A percentile compares a stretch with the other conserved stretches of the same genome.
Conservation (phyloP, 345 rosid species). For the Alliaria petiolata region DNA sequence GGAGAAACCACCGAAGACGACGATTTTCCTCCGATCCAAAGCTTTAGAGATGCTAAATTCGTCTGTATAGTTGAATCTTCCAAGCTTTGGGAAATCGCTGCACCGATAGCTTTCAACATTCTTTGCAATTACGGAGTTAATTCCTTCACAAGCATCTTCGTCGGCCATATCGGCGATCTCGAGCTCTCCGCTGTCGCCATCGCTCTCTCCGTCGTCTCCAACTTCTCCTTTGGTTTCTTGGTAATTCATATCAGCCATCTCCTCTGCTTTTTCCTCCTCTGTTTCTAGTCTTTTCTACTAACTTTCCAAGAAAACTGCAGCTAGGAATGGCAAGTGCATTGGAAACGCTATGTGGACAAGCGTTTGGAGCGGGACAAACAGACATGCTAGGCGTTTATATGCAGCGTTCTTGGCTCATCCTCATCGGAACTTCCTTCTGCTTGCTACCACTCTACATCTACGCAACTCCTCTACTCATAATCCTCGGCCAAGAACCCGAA, state of each 20-base stretch:
- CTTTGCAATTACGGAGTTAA: conserved; percentile 84
- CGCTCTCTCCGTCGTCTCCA: conserved; percentile 79
- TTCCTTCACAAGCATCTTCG: conserved; percentile 87
- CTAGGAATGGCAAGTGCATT: conserved; percentile 97
- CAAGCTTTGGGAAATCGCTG: conserved; percentile 79
- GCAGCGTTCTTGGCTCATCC: conserved; percentile 90
- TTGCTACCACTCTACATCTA: conserved; percentile 68
- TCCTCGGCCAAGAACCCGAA: conserved; percentile 64
- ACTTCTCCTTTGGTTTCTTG: conserved; percentile 92
- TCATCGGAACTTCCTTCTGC: conserved; percentile 54
- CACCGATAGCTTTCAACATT: conserved; percentile 88
- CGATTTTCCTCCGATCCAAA: conserved; percentile 53
- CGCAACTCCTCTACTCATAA: conserved; percentile 67
- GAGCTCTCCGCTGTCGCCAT: conserved; percentile 92
- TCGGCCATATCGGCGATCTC: conserved; percentile 86
- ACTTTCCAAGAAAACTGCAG: conserved; percentile 33
- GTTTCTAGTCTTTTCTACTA: background rate
- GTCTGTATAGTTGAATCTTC: conserved; percentile 50
- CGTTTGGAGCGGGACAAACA: conserved; percentile 87
- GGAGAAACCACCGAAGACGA: conserved; percentile 37
- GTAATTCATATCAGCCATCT: conserved; percentile 27
- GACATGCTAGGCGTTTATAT: conserved; percentile 79
- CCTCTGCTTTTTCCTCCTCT: background rate
- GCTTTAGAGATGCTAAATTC: conserved; percentile 44
- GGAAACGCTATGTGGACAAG: conserved; percentile 93